Conservation (phyloP, 2,329 filamentous ascomycete genomes). For the Tolypocladium tundrense region DNA sequence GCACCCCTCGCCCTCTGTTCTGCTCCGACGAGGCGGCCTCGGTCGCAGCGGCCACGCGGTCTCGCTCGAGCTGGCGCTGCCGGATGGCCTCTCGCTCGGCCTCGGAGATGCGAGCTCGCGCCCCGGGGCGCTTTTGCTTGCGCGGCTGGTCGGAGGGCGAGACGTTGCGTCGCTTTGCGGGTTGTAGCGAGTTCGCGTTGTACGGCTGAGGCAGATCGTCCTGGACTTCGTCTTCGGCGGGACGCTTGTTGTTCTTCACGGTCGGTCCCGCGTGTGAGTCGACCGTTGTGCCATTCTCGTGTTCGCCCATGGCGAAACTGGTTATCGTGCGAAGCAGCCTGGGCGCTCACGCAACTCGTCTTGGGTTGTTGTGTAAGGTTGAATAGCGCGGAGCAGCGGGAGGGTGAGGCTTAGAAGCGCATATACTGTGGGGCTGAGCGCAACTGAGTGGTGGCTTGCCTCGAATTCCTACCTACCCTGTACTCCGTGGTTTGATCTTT, state of each 20-base stretch:
- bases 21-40: constrained; percentile 25
- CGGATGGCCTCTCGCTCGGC: constrained; percentile 59
- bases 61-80: constrained; percentile 48
- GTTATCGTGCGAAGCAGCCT: background rate
- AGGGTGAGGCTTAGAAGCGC: background rate
- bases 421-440: background rate
- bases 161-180: constrained; percentile 47
- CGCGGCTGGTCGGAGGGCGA: constrained; percentile 48
- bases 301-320: background rate
- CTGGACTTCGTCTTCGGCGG: constrained; percentile 21
- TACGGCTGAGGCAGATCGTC: constrained; percentile 48
- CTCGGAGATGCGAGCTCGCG: constrained; percentile 55
- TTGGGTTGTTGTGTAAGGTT: background rate
- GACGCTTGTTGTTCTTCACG: constrained; percentile 17
- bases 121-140: constrained; percentile 59
- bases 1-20: constrained; percentile 42
- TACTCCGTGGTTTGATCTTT: background rate
- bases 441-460: background rate
- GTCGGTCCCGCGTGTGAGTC: background rate
- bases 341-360: background rate
- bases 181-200: constrained; percentile 47
- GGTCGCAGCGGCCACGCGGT: constrained; percentile 28
- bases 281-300: background rate
- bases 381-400: background rate
- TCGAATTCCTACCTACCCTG: background rate